phyloP scores from a whole-genome alignment of 2,329 filamentous ascomycete genomes.

The Ceratocystis smalleyi region DNA sequence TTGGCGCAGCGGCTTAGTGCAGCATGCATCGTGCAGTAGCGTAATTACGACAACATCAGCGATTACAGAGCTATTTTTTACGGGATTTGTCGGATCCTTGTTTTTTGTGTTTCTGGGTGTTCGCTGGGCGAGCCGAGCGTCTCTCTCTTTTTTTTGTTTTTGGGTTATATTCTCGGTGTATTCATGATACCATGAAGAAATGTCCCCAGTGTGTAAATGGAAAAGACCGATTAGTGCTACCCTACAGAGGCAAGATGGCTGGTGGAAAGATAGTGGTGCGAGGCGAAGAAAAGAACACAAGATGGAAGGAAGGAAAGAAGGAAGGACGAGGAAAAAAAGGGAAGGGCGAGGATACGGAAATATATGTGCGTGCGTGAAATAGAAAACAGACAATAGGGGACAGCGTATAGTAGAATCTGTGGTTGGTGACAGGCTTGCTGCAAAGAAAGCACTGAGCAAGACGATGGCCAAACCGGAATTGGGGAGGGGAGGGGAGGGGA shows the following conservation, averaged over 20 bases:
- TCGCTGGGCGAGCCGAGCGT: conserved; percentile 2
- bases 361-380: neutral
- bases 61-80: neutral
- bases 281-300: neutral
- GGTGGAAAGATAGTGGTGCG: too few species aligned
- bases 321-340: neutral
- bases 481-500: neutral
- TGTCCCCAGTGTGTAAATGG: neutral
- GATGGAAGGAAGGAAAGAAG: neutral
- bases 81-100: conserved; percentile 2
- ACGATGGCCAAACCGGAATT: neutral
- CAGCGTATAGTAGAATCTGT: neutral
- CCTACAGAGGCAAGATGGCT: neutral
- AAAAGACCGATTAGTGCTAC: neutral
- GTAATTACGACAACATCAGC: neutral
- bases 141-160: neutral
- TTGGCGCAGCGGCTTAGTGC: neutral
- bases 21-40: neutral
- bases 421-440: neutral
- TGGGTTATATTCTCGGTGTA: neutral
- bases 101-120: neutral
- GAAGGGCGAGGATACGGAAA: neutral
- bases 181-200: neutral
- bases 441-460: neutral
- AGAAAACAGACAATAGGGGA: neutral